phyloP scores from a whole-genome alignment of 805 yeast genomes.

The Lachancea quebecensis region DNA sequence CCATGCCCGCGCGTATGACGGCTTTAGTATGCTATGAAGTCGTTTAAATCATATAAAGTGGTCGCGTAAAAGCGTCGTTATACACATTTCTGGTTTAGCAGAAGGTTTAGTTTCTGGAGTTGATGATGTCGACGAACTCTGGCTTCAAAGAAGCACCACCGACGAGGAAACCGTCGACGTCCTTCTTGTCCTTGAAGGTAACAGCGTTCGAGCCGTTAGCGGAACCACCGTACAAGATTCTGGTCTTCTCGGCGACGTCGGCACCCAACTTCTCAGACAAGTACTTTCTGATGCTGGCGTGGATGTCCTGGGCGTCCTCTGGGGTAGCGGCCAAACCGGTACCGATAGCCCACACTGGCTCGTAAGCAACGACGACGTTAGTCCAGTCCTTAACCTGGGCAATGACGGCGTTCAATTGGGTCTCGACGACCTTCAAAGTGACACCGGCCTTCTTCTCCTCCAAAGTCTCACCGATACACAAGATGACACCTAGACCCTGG shows the following conservation, averaged over 20 bases:
- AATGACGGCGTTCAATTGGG: slow-evolving; percentile 85
- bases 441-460: slow-evolving; percentile 88
- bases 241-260: slow-evolving; percentile 65
- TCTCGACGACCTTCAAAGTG: slow-evolving; percentile 79
- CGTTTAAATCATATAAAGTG: slow-evolving; percentile 8
- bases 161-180: slow-evolving; percentile 97
- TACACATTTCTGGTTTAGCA: not conserved
- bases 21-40: not conserved
- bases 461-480: slow-evolving; percentile 95
- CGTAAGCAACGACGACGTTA: slow-evolving; percentile 91
- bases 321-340: slow-evolving; percentile 99
- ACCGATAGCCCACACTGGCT: slow-evolving; percentile 99
- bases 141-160: slow-evolving; percentile 99
- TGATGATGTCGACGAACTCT: slow-evolving; percentile 92
- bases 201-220: slow-evolving; percentile 91
- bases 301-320: slow-evolving; percentile 95
- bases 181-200: slow-evolving; percentile 84
- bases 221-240: slow-evolving; percentile 98
- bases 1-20: too few species aligned
- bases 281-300: slow-evolving; percentile 79
- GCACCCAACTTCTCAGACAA: slow-evolving; percentile 70
- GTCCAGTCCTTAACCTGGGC: slow-evolving; percentile 82
- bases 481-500: slow-evolving; percentile 80
- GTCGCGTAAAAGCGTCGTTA: slow-evolving; percentile 3
- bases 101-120: slow-evolving; percentile 62